Evolutionary conservation across 2,329 filamentous ascomycete species (phyloP), one percentile per base, ranked within the genome.

Genomic region (Colletotrichum aenigma): DNA sequence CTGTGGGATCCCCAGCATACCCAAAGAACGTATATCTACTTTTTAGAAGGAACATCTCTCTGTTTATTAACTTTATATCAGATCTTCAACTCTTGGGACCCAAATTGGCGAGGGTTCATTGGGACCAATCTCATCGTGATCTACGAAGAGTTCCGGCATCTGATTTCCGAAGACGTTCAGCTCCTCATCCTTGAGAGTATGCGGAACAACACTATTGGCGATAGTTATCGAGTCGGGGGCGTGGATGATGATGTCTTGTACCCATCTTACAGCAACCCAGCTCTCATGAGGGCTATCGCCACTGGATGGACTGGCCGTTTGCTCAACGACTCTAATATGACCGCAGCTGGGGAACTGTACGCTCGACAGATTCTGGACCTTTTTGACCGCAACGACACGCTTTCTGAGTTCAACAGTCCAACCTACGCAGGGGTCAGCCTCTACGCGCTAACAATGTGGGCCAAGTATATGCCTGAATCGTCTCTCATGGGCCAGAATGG

Each of bases 21-120:
- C 85, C 86, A 1, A 81, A 73, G 58, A 70, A 56, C 13, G 66
- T 73, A 43, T 12, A 32, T 32, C 6, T 30, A 60, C 56, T 9
- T 28, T 58, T 52, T 15, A 5, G 13, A 24, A 7, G 13, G 4
- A 58, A 15, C 8, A 10, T 9, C 5, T 15, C 8, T 21, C 9
- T 12, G 9, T 24, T 8, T 6, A 8, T 38, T 10, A 43, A 7
- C 9, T 5, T 1, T 15, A 4, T 72, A 86, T 8, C 78, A 82
- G 12, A 89, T 90, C 34, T 91, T 92, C 79, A 86, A 88, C 68
- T 87, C 87, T 0, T 93, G 90, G 89, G 91, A 93, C 77, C 91
- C 91, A 1, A 93, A 93, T 74, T 93, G 91, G 91, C 85, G 91
- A 68, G 91, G 91, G 1, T 93, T 93, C 72, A 86, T 93, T 34